Percentiles rank a stretch among this genome's conserved stretches.
phyloP scores from a whole-genome alignment of 345 rosid genomes.

The Lepidium africanum region DNA sequence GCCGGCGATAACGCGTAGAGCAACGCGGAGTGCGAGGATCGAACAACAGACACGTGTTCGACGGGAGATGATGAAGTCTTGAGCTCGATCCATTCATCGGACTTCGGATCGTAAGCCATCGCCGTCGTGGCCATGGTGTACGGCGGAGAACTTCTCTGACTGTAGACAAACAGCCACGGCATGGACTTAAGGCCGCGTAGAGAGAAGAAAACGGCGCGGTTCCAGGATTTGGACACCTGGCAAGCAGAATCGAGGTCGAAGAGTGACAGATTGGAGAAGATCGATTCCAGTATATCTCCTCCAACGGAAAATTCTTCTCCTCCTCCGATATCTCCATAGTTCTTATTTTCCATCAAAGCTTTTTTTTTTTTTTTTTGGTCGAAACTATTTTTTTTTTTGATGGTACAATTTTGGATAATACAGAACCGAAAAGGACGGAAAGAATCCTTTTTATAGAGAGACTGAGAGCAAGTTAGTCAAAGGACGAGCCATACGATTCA shows the following conservation, averaged over 20 bases:
- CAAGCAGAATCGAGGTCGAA: conserved; percentile 50
- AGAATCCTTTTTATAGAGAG: neutral
- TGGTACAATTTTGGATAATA: too few species aligned
- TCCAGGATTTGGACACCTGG: conserved; percentile 67
- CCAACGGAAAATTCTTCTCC: conserved; percentile 17
- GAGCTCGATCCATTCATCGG: conserved; percentile 50
- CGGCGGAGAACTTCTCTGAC: conserved; percentile 36
- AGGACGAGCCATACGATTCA: neutral
- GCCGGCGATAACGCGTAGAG: conserved; percentile 53
- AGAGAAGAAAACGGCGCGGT: conserved; percentile 53
- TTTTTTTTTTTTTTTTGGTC: too few species aligned
- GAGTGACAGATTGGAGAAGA: conserved; percentile 50
- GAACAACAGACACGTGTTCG: conserved; percentile 26
- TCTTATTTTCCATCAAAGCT: too few species aligned
- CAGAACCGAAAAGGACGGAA: neutral
- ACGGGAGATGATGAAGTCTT: conserved; percentile 13
- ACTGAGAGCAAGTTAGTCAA: neutral
- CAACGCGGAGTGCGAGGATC: conserved; percentile 55
- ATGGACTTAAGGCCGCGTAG: conserved; percentile 40
- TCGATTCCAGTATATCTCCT: conserved; percentile 49
- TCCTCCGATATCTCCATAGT: neutral
- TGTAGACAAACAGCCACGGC: conserved; percentile 67
- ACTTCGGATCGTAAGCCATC: conserved; percentile 70
- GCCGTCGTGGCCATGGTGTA: conserved; percentile 19
- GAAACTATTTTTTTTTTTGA: too few species aligned